phyloP scores from a whole-genome alignment of 208 protist genomes.

The Leishmania gerbilli region DNA sequence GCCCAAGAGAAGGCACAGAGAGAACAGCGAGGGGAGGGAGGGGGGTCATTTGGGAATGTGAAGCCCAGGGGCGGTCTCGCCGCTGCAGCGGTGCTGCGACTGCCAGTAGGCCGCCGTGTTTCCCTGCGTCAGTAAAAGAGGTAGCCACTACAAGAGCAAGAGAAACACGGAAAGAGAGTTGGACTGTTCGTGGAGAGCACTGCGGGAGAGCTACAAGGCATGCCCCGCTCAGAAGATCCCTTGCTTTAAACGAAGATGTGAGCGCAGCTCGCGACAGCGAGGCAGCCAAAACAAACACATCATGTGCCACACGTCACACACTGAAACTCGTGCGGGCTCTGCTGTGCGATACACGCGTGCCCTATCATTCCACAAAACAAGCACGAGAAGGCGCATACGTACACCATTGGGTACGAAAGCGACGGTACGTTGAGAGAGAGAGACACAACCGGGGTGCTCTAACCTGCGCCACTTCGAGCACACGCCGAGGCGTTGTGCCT shows the following conservation, averaged over 20 bases:
- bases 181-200: not conserved
- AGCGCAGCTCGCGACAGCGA: not conserved
- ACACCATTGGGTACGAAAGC: not conserved
- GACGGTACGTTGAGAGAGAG: no score
- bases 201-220: not conserved
- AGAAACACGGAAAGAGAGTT: not conserved
- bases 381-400: not conserved
- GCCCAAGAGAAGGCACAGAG: not conserved
- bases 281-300: not conserved
- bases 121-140: not conserved
- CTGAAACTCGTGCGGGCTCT: not conserved
- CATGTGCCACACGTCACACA: not conserved
- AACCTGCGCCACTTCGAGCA: not conserved
- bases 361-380: conserved; percentile 1
- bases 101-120: not conserved
- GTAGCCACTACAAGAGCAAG: not conserved
- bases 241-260: not conserved
- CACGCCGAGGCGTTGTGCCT: not conserved
- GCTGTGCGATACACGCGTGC: not conserved
- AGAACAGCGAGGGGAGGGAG: not conserved
- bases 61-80: not conserved
- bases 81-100: conserved; percentile 1
- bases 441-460: not conserved
- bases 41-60: not conserved
- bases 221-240: not conserved